Percentiles rank a stretch among this genome's conserved stretches.
Conservation (phyloP, 345 rosid species). For the Brassica napus region DNA sequence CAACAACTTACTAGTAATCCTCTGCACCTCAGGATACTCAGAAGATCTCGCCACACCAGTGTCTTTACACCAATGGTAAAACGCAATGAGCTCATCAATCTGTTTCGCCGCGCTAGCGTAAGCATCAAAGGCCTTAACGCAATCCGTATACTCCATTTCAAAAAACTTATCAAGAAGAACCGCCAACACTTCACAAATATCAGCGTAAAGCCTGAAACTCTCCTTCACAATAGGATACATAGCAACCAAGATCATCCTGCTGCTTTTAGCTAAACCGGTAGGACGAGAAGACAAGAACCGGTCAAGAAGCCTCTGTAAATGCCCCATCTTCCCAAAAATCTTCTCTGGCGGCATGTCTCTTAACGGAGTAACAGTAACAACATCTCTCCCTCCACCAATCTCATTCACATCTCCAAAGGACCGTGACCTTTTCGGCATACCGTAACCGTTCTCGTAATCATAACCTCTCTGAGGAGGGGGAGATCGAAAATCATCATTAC, state of each 20-base stretch:
- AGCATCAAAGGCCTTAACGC: conserved; percentile 83
- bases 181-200: conserved; percentile 77
- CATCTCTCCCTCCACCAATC: conserved; percentile 39
- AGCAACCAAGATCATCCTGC: conserved; percentile 70
- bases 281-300: conserved; percentile 84
- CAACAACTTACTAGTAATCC: conserved; percentile 71
- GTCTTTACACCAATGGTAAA: conserved; percentile 82
- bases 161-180: conserved; percentile 82
- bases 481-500: conserved; percentile 61
- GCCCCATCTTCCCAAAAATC: conserved; percentile 80
- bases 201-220: conserved; percentile 81
- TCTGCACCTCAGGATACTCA: conserved; percentile 94
- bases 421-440: conserved; percentile 57
- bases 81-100: conserved; percentile 72
- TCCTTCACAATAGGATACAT: conserved; percentile 76
- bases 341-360: conserved; percentile 77
- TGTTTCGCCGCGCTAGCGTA: conserved; percentile 72
- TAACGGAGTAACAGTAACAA: conserved; percentile 53
- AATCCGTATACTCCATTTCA: conserved; percentile 77
- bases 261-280: conserved; percentile 72
- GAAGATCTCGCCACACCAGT: conserved; percentile 78
- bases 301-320: conserved; percentile 80
- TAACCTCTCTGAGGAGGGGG: conserved; percentile 53
- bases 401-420: conserved; percentile 77
- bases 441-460: conserved; percentile 55